phyloP scores from a whole-genome alignment of 768 basidiomycete species.

The Trametes meyenii region DNA sequence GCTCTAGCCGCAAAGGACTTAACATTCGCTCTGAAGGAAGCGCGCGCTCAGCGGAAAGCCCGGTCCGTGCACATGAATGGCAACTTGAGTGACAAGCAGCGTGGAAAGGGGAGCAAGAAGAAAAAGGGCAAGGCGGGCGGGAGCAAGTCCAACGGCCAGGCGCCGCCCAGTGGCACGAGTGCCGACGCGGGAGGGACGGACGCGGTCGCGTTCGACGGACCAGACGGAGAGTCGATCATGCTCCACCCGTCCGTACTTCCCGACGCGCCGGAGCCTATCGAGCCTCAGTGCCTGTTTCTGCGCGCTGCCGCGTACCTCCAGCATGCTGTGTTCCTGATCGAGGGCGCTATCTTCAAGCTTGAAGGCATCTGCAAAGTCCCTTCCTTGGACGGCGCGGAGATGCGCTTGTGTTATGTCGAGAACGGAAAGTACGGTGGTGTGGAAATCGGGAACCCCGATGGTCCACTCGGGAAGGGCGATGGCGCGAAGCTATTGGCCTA shows the following conservation, averaged over 20 bases:
- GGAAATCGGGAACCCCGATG: constrained; percentile 80
- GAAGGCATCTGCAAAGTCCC: constrained; percentile 67
- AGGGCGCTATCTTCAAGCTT: constrained; percentile 67
- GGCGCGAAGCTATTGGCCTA: constrained; percentile 70
- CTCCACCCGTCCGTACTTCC: constrained; percentile 76
- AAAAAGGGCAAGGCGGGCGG: constrained; percentile 49
- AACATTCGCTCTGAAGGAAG: constrained; percentile 78
- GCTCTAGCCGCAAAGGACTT: constrained; percentile 75
- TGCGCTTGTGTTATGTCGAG: constrained; percentile 75
- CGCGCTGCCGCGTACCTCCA: constrained; percentile 84
- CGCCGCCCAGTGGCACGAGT: constrained; percentile 69
- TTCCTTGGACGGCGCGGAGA: constrained; percentile 69
- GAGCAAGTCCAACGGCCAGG: constrained; percentile 59
- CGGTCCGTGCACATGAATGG: constrained; percentile 55
- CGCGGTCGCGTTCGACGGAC: constrained; percentile 43
- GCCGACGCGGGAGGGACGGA: constrained; percentile 39
- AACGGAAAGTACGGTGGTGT: constrained; percentile 82
- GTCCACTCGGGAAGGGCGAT: constrained; percentile 64
- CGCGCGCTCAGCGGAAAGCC: constrained; percentile 69
- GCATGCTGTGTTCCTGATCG: constrained; percentile 75
- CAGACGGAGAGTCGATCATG: constrained; percentile 52
- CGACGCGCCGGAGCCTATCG: constrained; percentile 84
- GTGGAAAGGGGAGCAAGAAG: constrained; percentile 54
- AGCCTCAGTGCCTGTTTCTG: constrained; percentile 81
- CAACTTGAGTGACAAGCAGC: constrained; percentile 38